Conservation (phyloP, 192 early-diverging fungal species). For the Obelidium mucronatum region DNA sequence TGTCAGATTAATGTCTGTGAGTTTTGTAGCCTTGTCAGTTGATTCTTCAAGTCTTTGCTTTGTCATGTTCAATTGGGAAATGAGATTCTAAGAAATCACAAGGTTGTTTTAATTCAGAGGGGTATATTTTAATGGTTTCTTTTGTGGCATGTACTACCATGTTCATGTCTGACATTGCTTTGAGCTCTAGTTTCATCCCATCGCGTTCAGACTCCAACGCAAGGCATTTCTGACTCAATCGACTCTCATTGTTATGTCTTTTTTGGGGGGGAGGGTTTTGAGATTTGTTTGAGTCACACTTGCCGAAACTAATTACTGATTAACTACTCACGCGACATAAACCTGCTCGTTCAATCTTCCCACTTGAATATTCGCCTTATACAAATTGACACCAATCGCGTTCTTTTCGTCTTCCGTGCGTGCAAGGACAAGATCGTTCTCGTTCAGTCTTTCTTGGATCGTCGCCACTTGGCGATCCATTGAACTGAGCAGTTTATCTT, state of each 20-base stretch:
- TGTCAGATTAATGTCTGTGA: slow-evolving; percentile 53
- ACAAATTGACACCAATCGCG: slow-evolving; percentile 50
- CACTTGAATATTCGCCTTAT: slow-evolving; percentile 52
- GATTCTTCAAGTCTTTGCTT: slow-evolving; percentile 45
- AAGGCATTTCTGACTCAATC: slow-evolving; percentile 26
- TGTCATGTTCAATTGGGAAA: slow-evolving; percentile 16
- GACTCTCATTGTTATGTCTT: no score
- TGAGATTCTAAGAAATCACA: slow-evolving; percentile 24
- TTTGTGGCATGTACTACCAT: no score
- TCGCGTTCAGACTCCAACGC: slow-evolving; percentile 44
- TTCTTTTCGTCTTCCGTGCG: slow-evolving; percentile 54
- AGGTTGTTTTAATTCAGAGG: no score
- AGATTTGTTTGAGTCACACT: background rate
- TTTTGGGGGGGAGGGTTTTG: no score
- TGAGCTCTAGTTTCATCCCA: slow-evolving; percentile 39
- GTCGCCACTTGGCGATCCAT: slow-evolving; percentile 54
- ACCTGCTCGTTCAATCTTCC: slow-evolving; percentile 51
- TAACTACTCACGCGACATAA: slow-evolving; percentile 46
- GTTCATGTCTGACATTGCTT: slow-evolving; percentile 32
- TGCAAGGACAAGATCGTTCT: slow-evolving; percentile 48
- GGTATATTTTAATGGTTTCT: no score
- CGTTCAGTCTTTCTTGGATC: slow-evolving; percentile 48
- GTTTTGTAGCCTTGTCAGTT: slow-evolving; percentile 38
- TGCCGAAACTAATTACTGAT: background rate
- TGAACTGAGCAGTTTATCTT: slow-evolving; percentile 48